These are phyloP conservation scores for Melaleuca alternifolia DNA, from an alignment of 345 rosid species.

Conservation along the genomic window DNA sequence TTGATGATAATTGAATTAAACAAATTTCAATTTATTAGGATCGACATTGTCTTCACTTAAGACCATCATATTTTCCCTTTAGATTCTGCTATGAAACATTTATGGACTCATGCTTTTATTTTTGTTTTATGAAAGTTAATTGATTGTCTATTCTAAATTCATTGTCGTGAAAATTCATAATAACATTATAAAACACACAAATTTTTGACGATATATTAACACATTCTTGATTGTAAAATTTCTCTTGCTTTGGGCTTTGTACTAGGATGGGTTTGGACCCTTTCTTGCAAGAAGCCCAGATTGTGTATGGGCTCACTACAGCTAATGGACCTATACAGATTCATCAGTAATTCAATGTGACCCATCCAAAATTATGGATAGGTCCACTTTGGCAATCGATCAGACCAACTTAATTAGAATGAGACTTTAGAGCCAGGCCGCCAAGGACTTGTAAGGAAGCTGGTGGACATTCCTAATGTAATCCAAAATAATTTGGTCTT, in stretches of 20 bases:
- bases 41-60: rapidly evolving
- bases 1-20: background rate
- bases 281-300: background rate
- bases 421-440: background rate
- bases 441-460: background rate
- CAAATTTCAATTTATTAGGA: background rate
- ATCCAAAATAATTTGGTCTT: background rate
- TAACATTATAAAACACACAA: background rate
- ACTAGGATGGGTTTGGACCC: background rate
- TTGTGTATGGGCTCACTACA: background rate
- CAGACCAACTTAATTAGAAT: background rate
- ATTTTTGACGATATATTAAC: background rate
- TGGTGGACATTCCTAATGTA: background rate
- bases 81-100: background rate
- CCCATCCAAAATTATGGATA: background rate
- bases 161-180: background rate
- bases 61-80: background rate
- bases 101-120: background rate
- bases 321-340: background rate
- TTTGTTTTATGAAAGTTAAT: background rate
- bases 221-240: background rate
- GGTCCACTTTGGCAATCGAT: background rate
- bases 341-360: background rate
- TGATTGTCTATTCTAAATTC: background rate
- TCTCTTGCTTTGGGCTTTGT: background rate